Conservation (phyloP, 2,329 filamentous ascomycete species). For the Amesomyces nigricolor region DNA sequence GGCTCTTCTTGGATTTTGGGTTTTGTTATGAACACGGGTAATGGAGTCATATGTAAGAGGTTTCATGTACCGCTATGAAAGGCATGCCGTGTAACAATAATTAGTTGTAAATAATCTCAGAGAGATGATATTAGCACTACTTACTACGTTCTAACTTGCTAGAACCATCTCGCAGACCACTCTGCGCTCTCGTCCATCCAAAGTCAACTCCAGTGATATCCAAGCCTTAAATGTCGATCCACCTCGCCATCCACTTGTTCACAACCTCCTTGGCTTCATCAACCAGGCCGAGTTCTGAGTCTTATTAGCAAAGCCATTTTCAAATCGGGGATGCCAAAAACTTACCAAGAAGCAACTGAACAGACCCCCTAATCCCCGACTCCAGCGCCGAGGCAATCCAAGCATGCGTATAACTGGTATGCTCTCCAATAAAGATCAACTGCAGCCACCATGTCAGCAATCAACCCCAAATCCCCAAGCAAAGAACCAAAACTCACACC, state of each 20-base stretch:
- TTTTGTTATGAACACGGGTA: too few relatives aligned
- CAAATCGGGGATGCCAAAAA: neutral
- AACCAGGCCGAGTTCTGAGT: conserved; percentile 52
- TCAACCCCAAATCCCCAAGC: neutral
- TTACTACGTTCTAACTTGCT: too few relatives aligned
- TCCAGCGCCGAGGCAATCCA: conserved; percentile 66
- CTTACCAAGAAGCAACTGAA: conserved; percentile 53
- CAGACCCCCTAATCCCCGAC: conserved; percentile 58
- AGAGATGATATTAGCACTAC: too few relatives aligned
- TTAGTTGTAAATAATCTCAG: too few relatives aligned
- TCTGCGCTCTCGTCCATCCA: too few relatives aligned
- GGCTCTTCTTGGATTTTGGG: too few relatives aligned
- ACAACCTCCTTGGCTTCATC: conserved; percentile 63
- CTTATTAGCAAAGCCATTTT: conserved; percentile 21
- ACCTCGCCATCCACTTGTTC: conserved; percentile 63
- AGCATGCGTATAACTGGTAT: conserved; percentile 66
- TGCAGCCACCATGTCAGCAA: conserved; percentile 21
- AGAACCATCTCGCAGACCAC: too few relatives aligned
- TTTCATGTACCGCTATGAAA: too few relatives aligned
- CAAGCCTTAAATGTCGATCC: conserved; percentile 44
- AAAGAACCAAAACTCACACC: too few relatives aligned
- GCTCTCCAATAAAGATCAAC: conserved; percentile 65
- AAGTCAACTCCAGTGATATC: too few relatives aligned
- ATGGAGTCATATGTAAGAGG: too few relatives aligned
- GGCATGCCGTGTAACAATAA: too few relatives aligned